These are phyloP conservation scores for Diplodia scrobiculata DNA, from an alignment of 2,329 filamentous ascomycete genomes.

Conservation along the genomic window DNA sequence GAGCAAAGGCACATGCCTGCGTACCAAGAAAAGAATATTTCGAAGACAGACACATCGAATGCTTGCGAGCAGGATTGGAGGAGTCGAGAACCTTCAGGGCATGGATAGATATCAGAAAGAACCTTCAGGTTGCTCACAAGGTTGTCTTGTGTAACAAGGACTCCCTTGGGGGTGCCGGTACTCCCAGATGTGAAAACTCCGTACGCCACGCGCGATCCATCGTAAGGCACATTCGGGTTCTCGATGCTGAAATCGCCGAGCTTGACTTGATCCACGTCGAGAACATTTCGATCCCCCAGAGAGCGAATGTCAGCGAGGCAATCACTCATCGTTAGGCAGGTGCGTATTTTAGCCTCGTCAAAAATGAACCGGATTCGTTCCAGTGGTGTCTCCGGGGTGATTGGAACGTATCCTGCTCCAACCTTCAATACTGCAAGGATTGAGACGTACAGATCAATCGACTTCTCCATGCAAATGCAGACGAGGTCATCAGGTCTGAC, in stretches of 20 bases:
- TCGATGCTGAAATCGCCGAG: conserved; percentile 38
- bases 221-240: conserved; percentile 47
- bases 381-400: conserved; percentile 70
- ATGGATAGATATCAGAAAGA: conserved; percentile 68
- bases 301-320: conserved; percentile 12
- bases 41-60: conserved; percentile 86
- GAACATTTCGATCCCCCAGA: conserved; percentile 6
- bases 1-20: conserved; percentile 77
- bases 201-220: conserved; percentile 65
- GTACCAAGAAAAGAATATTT: conserved; percentile 84
- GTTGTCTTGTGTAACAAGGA: conserved; percentile 74
- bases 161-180: conserved; percentile 77
- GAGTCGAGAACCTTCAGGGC: conserved; percentile 58
- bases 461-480: conserved; percentile 79
- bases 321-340: conserved; percentile 46
- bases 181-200: conserved; percentile 83
- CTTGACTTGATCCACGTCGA: conserved; percentile 41
- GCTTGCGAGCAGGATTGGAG: conserved; percentile 82
- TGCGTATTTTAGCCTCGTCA: conserved; percentile 57
- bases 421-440: conserved; percentile 75
- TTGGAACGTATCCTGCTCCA: conserved; percentile 77
- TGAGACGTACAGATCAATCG: conserved; percentile 67
- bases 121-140: conserved; percentile 73
- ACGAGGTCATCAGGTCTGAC: conserved; percentile 60
- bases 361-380: conserved; percentile 65